Evolutionary conservation across 2,329 filamentous ascomycete species (phyloP).

Genomic region (Monascus ruber): DNA sequence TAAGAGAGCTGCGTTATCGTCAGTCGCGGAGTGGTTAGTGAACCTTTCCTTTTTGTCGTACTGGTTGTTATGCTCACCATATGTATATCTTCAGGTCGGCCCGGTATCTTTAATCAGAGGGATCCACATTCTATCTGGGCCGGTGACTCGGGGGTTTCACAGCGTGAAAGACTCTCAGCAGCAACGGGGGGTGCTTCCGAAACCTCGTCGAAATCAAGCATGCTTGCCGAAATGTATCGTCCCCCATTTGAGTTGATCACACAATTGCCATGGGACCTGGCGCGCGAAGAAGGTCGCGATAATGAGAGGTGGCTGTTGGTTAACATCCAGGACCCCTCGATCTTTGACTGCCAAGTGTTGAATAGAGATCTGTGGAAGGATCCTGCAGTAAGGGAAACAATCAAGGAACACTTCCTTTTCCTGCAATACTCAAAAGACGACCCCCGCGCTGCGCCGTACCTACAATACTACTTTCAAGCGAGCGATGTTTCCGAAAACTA

Average conservation of each 20-base stretch:
- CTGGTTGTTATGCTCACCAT: not conserved
- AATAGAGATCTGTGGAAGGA: slow-evolving; percentile 98
- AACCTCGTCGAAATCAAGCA: slow-evolving; percentile 56
- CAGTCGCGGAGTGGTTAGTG: slow-evolving; percentile 25
- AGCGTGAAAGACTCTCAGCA: slow-evolving; percentile 44
- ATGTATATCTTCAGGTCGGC: slow-evolving; percentile 24
- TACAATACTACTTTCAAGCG: slow-evolving; percentile 77
- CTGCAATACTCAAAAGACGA: slow-evolving; percentile 88
- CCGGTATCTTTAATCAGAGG: slow-evolving; percentile 61
- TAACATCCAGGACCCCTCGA: slow-evolving; percentile 84
- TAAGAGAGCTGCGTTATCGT: slow-evolving; percentile 51
- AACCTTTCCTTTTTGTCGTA: not conserved
- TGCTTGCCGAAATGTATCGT: slow-evolving; percentile 82
- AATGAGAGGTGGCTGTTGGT: slow-evolving; percentile 89
- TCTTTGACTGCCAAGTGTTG: slow-evolving; percentile 88
- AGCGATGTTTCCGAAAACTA: slow-evolving; percentile 81
- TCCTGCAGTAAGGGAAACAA: slow-evolving; percentile 59
- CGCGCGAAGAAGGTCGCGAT: slow-evolving; percentile 74
- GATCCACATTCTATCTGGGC: slow-evolving; percentile 49
- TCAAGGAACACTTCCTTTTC: slow-evolving; percentile 90
- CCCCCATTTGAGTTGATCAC: slow-evolving; percentile 87
- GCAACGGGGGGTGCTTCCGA: slow-evolving; percentile 57
- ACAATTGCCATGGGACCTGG: slow-evolving; percentile 67
- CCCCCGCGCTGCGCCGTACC: slow-evolving; percentile 63
- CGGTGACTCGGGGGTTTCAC: slow-evolving; percentile 36